phyloP scores from a whole-genome alignment of 192 early-diverging fungal genomes.

The Coemansia sp. region DNA sequence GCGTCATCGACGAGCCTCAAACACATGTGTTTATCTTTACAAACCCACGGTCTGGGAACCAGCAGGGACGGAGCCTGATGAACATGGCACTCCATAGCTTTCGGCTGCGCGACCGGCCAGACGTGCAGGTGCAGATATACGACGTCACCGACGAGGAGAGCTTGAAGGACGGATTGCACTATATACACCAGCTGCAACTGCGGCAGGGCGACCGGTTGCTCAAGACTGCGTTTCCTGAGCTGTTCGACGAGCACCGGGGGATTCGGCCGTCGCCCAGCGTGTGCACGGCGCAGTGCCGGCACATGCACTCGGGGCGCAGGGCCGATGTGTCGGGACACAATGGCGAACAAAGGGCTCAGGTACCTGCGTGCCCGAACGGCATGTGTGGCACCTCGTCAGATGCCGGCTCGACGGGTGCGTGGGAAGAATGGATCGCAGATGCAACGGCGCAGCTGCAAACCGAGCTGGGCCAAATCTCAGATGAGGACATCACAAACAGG shows the following conservation, averaged over 20 bases:
- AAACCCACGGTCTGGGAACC: slow-evolving; percentile 73
- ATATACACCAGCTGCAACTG: slow-evolving; percentile 57
- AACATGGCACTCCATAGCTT: slow-evolving; percentile 66
- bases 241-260: slow-evolving; percentile 26
- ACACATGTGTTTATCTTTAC: slow-evolving; percentile 73
- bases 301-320: neutral
- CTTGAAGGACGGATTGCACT: slow-evolving; percentile 57
- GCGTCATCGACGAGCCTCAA: slow-evolving; percentile 50
- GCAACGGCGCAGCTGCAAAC: slow-evolving; percentile 39
- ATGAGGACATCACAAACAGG: slow-evolving; percentile 35
- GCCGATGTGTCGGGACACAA: neutral
- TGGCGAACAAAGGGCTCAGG: too few relatives aligned
- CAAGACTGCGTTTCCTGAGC: slow-evolving; percentile 49
- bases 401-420: slow-evolving; percentile 6
- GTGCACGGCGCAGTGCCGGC: slow-evolving; percentile 4
- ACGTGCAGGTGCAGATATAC: slow-evolving; percentile 73
- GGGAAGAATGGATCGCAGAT: slow-evolving; percentile 50
- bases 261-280: slow-evolving; percentile 32
- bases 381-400: too few relatives aligned
- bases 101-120: slow-evolving; percentile 61
- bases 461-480: slow-evolving; percentile 32
- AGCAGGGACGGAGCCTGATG: slow-evolving; percentile 62
- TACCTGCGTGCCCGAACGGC: neutral
- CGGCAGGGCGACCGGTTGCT: slow-evolving; percentile 51
- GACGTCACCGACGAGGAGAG: slow-evolving; percentile 64